These are phyloP conservation scores for Metarhizium guizhouense DNA, from an alignment of 2,329 filamentous ascomycete genomes.

Conservation along the genomic window DNA sequence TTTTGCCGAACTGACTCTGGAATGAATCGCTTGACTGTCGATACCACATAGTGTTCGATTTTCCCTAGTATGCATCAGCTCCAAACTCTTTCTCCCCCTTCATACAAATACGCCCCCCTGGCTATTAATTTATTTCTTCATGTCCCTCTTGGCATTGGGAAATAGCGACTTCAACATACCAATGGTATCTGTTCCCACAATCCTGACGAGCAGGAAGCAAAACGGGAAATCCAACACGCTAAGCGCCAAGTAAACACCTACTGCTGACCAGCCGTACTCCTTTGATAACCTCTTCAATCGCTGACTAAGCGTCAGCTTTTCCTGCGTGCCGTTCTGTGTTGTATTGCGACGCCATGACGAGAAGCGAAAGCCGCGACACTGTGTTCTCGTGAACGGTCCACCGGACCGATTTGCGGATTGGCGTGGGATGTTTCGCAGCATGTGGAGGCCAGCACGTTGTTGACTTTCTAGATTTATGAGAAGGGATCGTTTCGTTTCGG, in stretches of 20 bases:
- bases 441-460: neutral
- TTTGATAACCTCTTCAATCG: conserved; percentile 74
- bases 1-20: conserved; percentile 48
- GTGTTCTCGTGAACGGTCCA: conserved; percentile 12
- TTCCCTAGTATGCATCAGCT: conserved; percentile 30
- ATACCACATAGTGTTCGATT: conserved; percentile 59
- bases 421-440: neutral
- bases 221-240: conserved; percentile 89
- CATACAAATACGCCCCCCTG: neutral
- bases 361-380: conserved; percentile 26
- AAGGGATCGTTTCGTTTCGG: conserved; percentile 10
- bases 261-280: conserved; percentile 89
- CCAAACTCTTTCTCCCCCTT: neutral
- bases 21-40: conserved; percentile 47
- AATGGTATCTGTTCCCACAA: conserved; percentile 78
- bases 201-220: conserved; percentile 80
- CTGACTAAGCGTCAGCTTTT: conserved; percentile 49
- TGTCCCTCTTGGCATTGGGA: neutral
- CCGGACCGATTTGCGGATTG: conserved; percentile 8
- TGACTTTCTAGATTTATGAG: neutral
- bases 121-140: neutral
- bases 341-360: conserved; percentile 22
- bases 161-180: conserved; percentile 36
- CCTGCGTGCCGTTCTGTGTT: conserved; percentile 13
- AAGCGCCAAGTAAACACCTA: conserved; percentile 82